Conservation (phyloP, 169 alveolate species). For the Plasmodium knowlesi region DNA sequence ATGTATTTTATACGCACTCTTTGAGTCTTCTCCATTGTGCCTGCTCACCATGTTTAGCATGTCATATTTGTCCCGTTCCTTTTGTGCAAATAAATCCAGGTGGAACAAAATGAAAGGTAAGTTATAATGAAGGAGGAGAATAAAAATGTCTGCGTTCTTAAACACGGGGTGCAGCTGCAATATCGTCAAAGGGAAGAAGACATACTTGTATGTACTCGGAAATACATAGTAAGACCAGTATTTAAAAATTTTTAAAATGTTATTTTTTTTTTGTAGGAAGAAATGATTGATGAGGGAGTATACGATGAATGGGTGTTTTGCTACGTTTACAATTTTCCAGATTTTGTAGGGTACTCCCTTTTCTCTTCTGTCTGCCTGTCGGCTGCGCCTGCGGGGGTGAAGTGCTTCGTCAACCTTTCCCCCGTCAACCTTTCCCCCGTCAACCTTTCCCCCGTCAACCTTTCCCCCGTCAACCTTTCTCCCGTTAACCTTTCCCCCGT, state of each 20-base stretch:
- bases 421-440: background rate
- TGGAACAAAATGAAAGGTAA: constrained; percentile 65
- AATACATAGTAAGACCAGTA: constrained; percentile 58
- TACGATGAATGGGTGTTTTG: constrained; percentile 35
- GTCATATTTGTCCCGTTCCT: constrained; percentile 39
- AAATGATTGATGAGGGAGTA: constrained; percentile 64
- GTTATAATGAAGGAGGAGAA: constrained; percentile 41
- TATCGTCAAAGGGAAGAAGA: constrained; percentile 33
- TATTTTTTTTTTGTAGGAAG: constrained; percentile 33
- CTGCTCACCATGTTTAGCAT: background rate
- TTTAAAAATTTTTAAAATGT: constrained; percentile 39
- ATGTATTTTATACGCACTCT: background rate
- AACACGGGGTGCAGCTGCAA: constrained; percentile 49
- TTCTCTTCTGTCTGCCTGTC: background rate
- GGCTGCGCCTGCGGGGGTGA: background rate
- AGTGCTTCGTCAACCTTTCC: background rate
- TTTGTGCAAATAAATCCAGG: constrained; percentile 24
- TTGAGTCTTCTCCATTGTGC: background rate
- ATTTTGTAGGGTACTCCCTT: constrained; percentile 54
- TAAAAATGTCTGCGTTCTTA: constrained; percentile 41
- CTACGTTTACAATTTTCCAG: constrained; percentile 44
- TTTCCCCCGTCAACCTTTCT: background rate
- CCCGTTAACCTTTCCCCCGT: too few species aligned
- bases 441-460: background rate
- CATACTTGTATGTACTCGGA: constrained; percentile 61